phyloP scores from a whole-genome alignment of 495 filamentous ascomycete species.

The Lasiosphaeria hispida region DNA sequence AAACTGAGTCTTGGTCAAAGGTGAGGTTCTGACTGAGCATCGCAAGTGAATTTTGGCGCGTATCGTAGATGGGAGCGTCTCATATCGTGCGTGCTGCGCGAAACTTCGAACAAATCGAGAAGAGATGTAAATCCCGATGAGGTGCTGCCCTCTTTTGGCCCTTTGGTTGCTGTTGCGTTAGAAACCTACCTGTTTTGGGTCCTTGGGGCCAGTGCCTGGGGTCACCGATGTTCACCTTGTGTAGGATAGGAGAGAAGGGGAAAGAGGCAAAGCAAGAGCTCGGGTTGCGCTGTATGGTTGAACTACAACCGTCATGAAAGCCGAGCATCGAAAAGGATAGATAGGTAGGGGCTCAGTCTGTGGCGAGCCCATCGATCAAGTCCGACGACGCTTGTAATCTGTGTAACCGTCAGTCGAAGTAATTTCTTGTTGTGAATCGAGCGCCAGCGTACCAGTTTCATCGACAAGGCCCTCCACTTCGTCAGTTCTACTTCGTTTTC shows the following conservation, averaged over 20 bases:
- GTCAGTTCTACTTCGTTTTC: conserved; percentile 32
- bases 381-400: conserved; percentile 54
- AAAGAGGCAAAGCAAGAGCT: background rate
- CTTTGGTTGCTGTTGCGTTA: no score
- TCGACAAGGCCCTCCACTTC: conserved; percentile 31
- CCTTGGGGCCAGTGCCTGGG: background rate
- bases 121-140: no score
- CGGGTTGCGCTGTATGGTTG: conserved; percentile 13
- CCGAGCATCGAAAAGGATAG: background rate
- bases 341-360: background rate
- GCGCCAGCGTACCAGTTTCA: conserved; percentile 38
- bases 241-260: background rate
- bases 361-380: conserved; percentile 30
- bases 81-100: no score
- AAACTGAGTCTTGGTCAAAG: no score
- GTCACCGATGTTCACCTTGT: background rate
- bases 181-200: background rate
- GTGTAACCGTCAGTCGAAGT: conserved; percentile 24
- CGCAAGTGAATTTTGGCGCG: no score
- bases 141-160: no score
- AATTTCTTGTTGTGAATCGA: background rate
- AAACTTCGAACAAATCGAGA: no score
- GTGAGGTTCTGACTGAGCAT: no score
- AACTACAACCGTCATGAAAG: conserved; percentile 25
- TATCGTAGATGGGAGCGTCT: no score